Conservation (phyloP, 2,329 filamentous ascomycete species). For the Thielaviopsis populi region DNA sequence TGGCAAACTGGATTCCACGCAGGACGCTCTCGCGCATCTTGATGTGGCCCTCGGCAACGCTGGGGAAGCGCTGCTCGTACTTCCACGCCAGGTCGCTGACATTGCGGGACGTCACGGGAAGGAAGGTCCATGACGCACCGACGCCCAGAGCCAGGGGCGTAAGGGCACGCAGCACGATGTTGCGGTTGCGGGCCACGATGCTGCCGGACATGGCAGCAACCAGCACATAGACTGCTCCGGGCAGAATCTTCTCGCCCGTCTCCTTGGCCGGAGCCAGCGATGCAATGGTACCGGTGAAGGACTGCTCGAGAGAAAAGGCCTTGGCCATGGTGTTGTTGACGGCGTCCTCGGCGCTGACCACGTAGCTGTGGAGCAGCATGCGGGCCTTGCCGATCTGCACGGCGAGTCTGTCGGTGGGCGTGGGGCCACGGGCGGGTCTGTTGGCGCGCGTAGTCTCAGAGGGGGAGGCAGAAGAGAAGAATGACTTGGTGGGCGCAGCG, state of each 20-base stretch:
- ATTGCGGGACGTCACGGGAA: constrained; percentile 85
- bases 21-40: constrained; percentile 52
- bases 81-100: constrained; percentile 74
- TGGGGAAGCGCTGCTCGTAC: constrained; percentile 82
- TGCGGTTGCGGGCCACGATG: constrained; percentile 79
- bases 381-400: constrained; percentile 66
- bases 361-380: constrained; percentile 63
- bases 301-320: constrained; percentile 72
- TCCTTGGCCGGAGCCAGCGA: constrained; percentile 75
- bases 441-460: constrained; percentile 22
- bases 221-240: constrained; percentile 79
- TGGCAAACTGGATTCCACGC: constrained; percentile 57
- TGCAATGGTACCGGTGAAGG: constrained; percentile 77
- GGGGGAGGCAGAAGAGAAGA: constrained; percentile 21
- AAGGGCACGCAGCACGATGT: constrained; percentile 62
- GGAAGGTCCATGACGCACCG: constrained; percentile 65
- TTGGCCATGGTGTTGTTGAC: constrained; percentile 71
- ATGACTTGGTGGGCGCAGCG: constrained; percentile 22
- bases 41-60: constrained; percentile 66
- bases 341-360: constrained; percentile 59
- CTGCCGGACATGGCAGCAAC: constrained; percentile 90
- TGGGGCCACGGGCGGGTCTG: constrained; percentile 37
- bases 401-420: constrained; percentile 80
- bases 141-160: constrained; percentile 69
- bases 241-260: constrained; percentile 77